These are phyloP conservation scores for Talaromyces amestolkiae DNA, from an alignment of 2,329 filamentous ascomycete species.

Conservation along the genomic window DNA sequence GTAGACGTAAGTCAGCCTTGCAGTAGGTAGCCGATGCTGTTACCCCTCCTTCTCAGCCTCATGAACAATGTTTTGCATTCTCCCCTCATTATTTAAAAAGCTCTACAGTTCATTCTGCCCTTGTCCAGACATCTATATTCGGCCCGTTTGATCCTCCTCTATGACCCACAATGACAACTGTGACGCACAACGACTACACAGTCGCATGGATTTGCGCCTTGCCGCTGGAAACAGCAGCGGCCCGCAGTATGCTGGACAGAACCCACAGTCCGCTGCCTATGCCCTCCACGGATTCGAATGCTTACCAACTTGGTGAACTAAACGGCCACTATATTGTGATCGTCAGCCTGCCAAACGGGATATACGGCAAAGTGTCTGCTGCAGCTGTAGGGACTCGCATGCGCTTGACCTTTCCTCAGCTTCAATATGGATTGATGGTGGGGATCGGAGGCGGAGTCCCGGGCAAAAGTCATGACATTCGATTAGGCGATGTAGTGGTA, in stretches of 20 bases:
- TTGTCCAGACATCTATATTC: too few relatives aligned
- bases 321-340: background rate
- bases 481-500: constrained; percentile 27
- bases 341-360: background rate
- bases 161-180: too few relatives aligned
- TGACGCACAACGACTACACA: constrained; percentile 17
- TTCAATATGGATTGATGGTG: constrained; percentile 21
- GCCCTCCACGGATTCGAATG: background rate
- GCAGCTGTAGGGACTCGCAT: background rate
- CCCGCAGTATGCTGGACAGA: constrained; percentile 15
- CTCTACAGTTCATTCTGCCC: too few relatives aligned
- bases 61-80: too few relatives aligned
- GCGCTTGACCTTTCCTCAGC: background rate
- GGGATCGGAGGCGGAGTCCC: constrained; percentile 21
- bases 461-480: constrained; percentile 18
- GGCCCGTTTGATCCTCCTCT: too few relatives aligned
- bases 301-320: background rate
- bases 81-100: too few relatives aligned
- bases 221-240: constrained; percentile 15
- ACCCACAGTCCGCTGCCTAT: constrained; percentile 12
- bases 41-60: too few relatives aligned
- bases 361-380: background rate
- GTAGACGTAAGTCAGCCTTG: too few relatives aligned
- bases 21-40: too few relatives aligned
- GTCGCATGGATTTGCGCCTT: constrained; percentile 16